Conservation (phyloP, 805 yeast genomes). For the Candida piceae region DNA sequence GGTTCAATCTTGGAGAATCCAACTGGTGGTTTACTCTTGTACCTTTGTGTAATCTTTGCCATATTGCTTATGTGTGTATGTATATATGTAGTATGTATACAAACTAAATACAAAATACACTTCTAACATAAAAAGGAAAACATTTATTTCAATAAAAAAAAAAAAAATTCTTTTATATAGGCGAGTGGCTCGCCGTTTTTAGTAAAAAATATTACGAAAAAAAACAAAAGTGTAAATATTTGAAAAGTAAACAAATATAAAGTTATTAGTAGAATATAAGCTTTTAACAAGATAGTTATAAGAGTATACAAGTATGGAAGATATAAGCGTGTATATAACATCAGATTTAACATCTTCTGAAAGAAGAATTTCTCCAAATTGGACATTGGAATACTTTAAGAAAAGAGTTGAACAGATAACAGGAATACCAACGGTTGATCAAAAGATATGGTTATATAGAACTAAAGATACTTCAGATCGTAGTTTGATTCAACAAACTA, state of each 20-base stretch:
- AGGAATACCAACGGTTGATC: slow-evolving; percentile 62
- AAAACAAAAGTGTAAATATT: too few species aligned
- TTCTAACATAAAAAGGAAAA: too few species aligned
- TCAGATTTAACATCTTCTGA: slow-evolving; percentile 68
- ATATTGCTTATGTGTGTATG: not conserved
- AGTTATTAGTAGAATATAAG: too few species aligned
- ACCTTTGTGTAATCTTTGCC: slow-evolving; percentile 17
- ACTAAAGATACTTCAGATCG: slow-evolving; percentile 34
- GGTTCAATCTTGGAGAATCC: slow-evolving; percentile 70
- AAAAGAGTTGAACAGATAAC: slow-evolving; percentile 60
- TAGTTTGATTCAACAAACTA: slow-evolving; percentile 18
- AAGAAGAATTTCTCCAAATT: slow-evolving; percentile 54
- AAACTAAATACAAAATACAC: too few species aligned
- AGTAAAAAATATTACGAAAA: too few species aligned
- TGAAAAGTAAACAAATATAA: too few species aligned
- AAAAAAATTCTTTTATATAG: too few species aligned
- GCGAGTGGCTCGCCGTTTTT: too few species aligned
- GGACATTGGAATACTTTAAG: slow-evolving; percentile 54
- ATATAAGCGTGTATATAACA: slow-evolving; percentile 50
- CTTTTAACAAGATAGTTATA: too few species aligned
- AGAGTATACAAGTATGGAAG: too few species aligned
- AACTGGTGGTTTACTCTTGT: slow-evolving; percentile 55
- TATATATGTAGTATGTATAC: too few species aligned
- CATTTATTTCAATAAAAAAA: too few species aligned
- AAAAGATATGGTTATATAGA: slow-evolving; percentile 44